A percentile compares a stretch with the other conserved stretches of the same genome.
phyloP scores from a whole-genome alignment of 1,284 basidiomycete genomes.

The Xerocomus minutiporus region DNA sequence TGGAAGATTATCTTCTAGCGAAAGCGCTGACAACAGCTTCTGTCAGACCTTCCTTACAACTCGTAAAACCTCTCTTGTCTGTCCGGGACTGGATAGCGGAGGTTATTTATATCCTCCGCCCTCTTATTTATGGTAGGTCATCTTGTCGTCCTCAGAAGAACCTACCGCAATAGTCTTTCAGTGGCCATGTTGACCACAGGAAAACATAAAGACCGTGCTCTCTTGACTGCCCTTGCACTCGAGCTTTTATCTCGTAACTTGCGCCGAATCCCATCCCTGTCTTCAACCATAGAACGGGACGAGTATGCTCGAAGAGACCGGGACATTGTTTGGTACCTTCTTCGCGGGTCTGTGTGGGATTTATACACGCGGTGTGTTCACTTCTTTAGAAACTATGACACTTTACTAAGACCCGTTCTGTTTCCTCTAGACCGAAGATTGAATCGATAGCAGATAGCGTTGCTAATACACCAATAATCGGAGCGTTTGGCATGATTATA shows the following conservation, averaged over 20 bases:
- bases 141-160: conserved; percentile 11
- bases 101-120: conserved; percentile 59
- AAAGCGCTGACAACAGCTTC: conserved; percentile 69
- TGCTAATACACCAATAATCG: conserved; percentile 66
- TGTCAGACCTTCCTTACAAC: conserved; percentile 61
- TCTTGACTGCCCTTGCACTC: conserved; percentile 55
- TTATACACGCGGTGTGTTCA: conserved; percentile 68
- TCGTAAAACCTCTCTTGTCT: conserved; percentile 56
- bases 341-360: conserved; percentile 88
- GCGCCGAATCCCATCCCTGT: conserved; percentile 57
- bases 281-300: conserved; percentile 61
- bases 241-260: conserved; percentile 65
- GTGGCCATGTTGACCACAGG: conserved; percentile 28
- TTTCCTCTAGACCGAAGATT: conserved; percentile 63
- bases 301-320: conserved; percentile 83
- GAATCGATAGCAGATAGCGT: conserved; percentile 57
- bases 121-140: conserved; percentile 67
- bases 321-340: conserved; percentile 79
- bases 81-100: conserved; percentile 71
- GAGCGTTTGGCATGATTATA: conserved; percentile 71
- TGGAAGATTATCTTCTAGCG: conserved; percentile 74
- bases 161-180: conserved; percentile 23
- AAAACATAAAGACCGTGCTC: conserved; percentile 43
- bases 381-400: neutral
- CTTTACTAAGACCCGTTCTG: conserved; percentile 2